Percentiles rank a stretch among this genome's conserved stretches.
Evolutionary conservation across 139 green algal genomes (phyloP).

Genomic region (Coelastrella sp.): DNA sequence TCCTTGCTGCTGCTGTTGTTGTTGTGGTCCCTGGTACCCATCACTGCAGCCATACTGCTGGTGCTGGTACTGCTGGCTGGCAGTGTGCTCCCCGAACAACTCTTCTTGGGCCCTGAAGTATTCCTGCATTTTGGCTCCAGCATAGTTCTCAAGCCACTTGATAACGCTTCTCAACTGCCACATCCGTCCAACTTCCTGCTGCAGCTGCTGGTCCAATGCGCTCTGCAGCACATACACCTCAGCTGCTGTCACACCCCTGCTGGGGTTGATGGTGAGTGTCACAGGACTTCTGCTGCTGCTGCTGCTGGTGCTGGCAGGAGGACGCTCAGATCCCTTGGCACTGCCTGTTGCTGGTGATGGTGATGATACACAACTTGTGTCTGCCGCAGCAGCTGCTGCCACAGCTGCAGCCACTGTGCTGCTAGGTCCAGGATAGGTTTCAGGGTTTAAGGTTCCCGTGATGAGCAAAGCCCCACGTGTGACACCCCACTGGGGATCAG

Average conservation of each 20-base stretch:
- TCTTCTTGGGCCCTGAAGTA: neutral
- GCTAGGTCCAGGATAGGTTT: neutral
- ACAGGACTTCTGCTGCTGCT: neutral
- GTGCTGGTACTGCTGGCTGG: neutral
- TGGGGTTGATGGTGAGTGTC: neutral
- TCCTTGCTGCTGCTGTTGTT: slow-evolving; percentile 8
- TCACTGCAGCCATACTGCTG: neutral
- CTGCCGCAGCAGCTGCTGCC: neutral
- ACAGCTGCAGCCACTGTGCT: neutral
- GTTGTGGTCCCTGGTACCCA: neutral
- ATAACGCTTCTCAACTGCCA: neutral
- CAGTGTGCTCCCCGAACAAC: neutral
- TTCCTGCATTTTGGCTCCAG: neutral
- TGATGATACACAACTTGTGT: neutral
- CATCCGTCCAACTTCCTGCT: neutral
- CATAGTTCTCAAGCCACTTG: slow-evolving; percentile 36
- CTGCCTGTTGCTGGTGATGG: neutral
- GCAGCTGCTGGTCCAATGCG: neutral
- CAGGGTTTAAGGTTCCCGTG: neutral
- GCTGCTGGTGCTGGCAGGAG: neutral
- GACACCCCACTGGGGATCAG: slow-evolving; percentile 24
- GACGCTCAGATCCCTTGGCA: too few relatives aligned
- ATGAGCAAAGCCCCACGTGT: slow-evolving; percentile 12
- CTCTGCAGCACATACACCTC: slow-evolving; percentile 36
- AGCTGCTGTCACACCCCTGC: slow-evolving; percentile 16